Base-by-base conservation (phyloP, 108 stramenopile genomes). In the Mayamaea pseudoterrestris region DNA sequence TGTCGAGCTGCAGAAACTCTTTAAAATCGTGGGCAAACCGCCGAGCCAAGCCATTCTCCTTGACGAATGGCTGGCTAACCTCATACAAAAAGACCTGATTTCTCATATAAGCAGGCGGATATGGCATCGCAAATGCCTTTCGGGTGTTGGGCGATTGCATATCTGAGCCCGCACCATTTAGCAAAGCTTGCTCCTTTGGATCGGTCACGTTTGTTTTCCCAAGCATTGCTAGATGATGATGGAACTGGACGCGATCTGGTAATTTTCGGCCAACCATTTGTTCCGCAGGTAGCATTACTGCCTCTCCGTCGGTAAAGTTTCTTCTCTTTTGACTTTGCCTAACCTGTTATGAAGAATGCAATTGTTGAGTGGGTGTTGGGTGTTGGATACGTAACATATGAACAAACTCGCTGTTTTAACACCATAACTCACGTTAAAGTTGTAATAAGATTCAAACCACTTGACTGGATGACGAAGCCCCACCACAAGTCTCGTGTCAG, bases 391-490 rank as follows among this genome's bases (percentile, higher is more conserved):
- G n/a, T n/a, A n/a, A n/a, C n/a, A n/a, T n/a, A n/a, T n/a, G n/a
- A n/a, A n/a, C 35, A 51, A 12, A n/a, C n/a, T n/a, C n/a, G n/a
- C n/a, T n/a, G n/a, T n/a, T n/a, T n/a, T n/a, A n/a, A n/a, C n/a
- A n/a, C n/a, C n/a, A n/a, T n/a, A n/a, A 55, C 30, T 21, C 13
- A 13, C 12, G 34, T 39, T 16, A 50, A 35, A 59, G 30, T 66
- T 66, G 54, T 66, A 61, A 35, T 61, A 48, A 24, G 47, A 50
- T 63, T 71, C 27, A 30, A 71, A 66, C 70, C 65, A 66, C 36
- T 14, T 30, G 2, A 71, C 43, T 12, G 70, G 70, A 61, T 71
- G 70, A 7, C 70, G 60, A 21, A 66, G 43, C 4, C 61, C 61
- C 5, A 66, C 34, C 28, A 71, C 40, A 11, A 71, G 12, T 25